Evolutionary conservation across 352 stramenopile species (phyloP).

Genomic region (Pythium angustatum): DNA sequence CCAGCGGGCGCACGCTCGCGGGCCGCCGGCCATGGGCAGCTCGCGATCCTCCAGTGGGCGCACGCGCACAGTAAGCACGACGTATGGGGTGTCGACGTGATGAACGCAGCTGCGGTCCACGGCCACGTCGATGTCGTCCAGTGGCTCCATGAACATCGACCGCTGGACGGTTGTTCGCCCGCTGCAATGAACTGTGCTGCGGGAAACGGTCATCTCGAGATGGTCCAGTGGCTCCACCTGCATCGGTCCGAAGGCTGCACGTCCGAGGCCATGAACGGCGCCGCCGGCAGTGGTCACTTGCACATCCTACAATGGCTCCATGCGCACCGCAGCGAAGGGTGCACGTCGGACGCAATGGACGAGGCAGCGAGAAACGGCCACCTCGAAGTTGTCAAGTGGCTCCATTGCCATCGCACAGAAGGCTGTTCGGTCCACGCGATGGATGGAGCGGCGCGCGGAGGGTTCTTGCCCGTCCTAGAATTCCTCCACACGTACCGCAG

Average conservation of each 20-base stretch:
- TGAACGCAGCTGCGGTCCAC: not conserved
- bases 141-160: constrained; percentile 11
- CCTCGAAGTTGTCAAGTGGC: constrained; percentile 12
- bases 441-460: constrained; percentile 8
- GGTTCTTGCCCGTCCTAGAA: constrained; percentile 3
- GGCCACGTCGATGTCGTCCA: constrained; percentile 11
- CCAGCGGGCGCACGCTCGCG: not conserved
- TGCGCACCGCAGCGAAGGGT: constrained; percentile 4
- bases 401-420: constrained; percentile 4
- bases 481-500: constrained; percentile 16
- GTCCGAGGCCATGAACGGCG: constrained; percentile 15
- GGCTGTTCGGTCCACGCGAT: constrained; percentile 15
- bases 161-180: constrained; percentile 1
- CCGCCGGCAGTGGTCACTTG: constrained; percentile 8
- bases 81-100: constrained; percentile 6
- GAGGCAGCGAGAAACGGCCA: constrained; percentile 8
- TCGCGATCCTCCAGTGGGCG: constrained; percentile 9
- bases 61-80: not conserved
- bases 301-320: constrained; percentile 13
- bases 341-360: constrained; percentile 15
- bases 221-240: constrained; percentile 18
- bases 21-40: constrained; percentile 10
- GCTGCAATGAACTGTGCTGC: constrained; percentile 11
- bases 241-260: constrained; percentile 20
- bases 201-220: constrained; percentile 5